A percentile compares a stretch with the other conserved stretches of the same genome.
phyloP scores from a whole-genome alignment of 208 protist genomes.

The Acanthamoeba polyphaga region DNA sequence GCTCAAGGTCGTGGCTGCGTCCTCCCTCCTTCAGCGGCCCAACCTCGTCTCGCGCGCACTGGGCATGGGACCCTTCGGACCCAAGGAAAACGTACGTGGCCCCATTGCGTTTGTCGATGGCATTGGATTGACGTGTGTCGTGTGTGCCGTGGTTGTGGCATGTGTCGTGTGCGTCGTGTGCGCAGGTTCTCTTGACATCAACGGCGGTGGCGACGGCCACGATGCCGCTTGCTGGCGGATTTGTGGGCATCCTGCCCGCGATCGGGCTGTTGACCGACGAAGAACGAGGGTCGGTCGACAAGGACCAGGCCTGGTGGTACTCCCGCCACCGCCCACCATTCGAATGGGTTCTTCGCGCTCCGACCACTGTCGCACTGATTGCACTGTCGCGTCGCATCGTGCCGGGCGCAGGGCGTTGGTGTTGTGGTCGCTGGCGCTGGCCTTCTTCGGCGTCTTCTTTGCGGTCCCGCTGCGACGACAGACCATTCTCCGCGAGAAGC shows the following conservation, averaged over 20 bases:
- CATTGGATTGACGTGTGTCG: neutral
- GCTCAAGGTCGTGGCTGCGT: conserved; percentile 75
- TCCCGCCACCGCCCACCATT: neutral
- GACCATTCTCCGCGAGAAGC: conserved; percentile 80
- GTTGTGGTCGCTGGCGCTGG: conserved; percentile 77
- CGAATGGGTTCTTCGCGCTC: neutral
- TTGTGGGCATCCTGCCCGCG: conserved; percentile 86
- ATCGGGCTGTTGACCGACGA: conserved; percentile 65
- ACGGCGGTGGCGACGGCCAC: conserved; percentile 85
- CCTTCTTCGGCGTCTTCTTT: conserved; percentile 88
- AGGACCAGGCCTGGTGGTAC: conserved; percentile 34
- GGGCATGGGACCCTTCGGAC: conserved; percentile 17
- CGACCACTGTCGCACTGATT: neutral
- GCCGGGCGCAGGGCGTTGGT: conserved; percentile 52
- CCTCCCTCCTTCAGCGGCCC: neutral
- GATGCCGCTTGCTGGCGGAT: conserved; percentile 87
- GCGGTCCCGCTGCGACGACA: conserved; percentile 85
- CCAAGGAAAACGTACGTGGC: conserved; percentile 62
- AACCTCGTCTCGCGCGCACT: neutral
- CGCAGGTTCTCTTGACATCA: conserved; percentile 83
- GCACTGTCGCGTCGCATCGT: neutral
- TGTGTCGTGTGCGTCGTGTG: neutral
- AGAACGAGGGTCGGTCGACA: neutral
- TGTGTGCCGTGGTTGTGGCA: neutral
- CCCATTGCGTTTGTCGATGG: neutral